Evolutionary conservation across 225 moss, liverwort and hornwort species (phyloP).

Genomic region (Bryoerythrophyllum caledonicum): DNA sequence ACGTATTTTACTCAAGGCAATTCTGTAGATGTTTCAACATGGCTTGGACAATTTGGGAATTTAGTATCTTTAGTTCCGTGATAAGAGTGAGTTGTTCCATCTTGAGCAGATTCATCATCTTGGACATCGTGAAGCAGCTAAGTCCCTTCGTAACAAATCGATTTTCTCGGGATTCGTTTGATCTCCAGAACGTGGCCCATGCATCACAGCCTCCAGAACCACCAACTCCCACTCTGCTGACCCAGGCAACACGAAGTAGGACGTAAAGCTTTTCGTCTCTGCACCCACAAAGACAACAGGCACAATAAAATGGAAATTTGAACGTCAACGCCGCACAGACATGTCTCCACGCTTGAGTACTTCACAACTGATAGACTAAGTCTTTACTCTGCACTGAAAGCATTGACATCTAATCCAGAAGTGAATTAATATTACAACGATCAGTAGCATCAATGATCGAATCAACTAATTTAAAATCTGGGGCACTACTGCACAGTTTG

Average conservation of each 20-base stretch:
- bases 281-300: not conserved
- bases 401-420: no score
- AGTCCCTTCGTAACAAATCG: constrained; percentile 24
- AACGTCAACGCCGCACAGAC: not conserved
- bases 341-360: not conserved
- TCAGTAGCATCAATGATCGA: not conserved
- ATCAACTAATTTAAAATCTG: not conserved
- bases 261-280: constrained; percentile 35
- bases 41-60: no score
- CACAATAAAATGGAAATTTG: not conserved
- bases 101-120: not conserved
- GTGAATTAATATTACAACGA: not conserved
- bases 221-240: constrained; percentile 38
- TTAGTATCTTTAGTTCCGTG: no score
- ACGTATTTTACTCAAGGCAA: no score
- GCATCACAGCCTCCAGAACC: constrained; percentile 37
- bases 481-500: not conserved
- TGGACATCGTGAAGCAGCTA: constrained; percentile 13
- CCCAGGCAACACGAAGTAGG: constrained; percentile 32
- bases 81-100: no score
- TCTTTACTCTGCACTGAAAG: not conserved
- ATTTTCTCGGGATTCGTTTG: constrained; percentile 29
- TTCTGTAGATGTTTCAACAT: no score
- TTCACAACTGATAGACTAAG: not conserved
- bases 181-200: constrained; percentile 13